Base-by-base conservation (phyloP, 2,329 filamentous ascomycete genomes). In the Neopestalotiopsis sp. region DNA sequence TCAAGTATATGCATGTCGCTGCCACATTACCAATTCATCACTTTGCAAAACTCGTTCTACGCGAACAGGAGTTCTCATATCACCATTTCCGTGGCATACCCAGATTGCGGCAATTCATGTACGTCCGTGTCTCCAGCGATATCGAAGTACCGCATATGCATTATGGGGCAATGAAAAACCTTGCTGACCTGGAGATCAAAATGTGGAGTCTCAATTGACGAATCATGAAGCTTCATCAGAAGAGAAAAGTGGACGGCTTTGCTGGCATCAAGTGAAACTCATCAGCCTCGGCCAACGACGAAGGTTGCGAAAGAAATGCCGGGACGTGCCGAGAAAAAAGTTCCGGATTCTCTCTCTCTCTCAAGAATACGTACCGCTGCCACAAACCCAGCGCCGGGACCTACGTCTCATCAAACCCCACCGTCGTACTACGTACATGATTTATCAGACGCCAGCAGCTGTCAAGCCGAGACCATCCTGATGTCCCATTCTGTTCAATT, bases 101-200 rank as follows among this genome's bases (percentile, higher is more conserved):
- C 57, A 59, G 24, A 24, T 59, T 30, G 30, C 59, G 59, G 59
- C 59, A 62, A 62, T 62, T 62, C 61, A 45, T 53, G 40, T 28
- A 64, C 34, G 34, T 38, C 61, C 42, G 40, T 14, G 20, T 64
- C 20, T 32, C 40, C 20, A 45, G 57, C 57, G 61, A 53, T 24
- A 40, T 62, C 59, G 10, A 62, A 40, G 34, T 62, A 62, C 59
- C 59, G 59, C 24, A 24, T 38, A 40, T 13, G 14, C 10, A 62
- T 24, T 62, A n/a, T 64, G 61, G 61, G 61, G 61, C 38, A 14
- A 20, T 28, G 56, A 66, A 70, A 70, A 70, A 66, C 12, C 66
- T 70, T 70, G 66, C 69, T 65, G 64, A 68, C 69, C 69, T 70
- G 69, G 69, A 70, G 69, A 70, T 68, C 69, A 57, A 49, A 30